These are phyloP conservation scores for Lunasporangiospora selenospora DNA, from an alignment of 192 early-diverging fungal genomes.

Conservation along the genomic window DNA sequence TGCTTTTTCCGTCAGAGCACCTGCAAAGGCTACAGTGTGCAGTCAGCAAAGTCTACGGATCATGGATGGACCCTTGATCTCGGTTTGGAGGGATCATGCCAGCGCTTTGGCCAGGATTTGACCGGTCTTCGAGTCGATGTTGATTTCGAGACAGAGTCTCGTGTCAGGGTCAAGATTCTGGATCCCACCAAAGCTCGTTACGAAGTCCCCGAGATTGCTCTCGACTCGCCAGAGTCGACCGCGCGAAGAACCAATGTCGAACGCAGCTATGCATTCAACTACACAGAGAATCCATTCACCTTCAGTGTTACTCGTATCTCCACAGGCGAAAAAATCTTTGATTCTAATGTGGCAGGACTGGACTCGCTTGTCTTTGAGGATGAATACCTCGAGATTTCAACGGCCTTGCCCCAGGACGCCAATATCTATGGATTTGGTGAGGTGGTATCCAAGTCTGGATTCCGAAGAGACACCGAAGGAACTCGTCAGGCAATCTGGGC, in stretches of 20 bases:
- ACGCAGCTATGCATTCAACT: conserved; percentile 48
- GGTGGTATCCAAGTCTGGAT: conserved; percentile 55
- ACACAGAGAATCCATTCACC: conserved; percentile 47
- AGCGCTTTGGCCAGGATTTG: conserved; percentile 56
- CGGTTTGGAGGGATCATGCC: background rate
- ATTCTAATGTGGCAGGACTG: conserved; percentile 39
- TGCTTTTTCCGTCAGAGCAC: conserved; percentile 35
- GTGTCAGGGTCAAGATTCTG: conserved; percentile 60
- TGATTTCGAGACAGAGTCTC: conserved; percentile 56
- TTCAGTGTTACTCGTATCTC: conserved; percentile 50
- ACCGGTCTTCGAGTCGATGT: conserved; percentile 50
- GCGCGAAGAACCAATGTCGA: conserved; percentile 13
- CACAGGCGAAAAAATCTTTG: conserved; percentile 49
- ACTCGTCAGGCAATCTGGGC: conserved; percentile 32
- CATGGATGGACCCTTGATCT: conserved; percentile 8
- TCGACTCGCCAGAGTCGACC: conserved; percentile 27
- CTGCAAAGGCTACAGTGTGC: conserved; percentile 33
- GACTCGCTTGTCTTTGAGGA: conserved; percentile 66
- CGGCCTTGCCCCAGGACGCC: conserved; percentile 57
- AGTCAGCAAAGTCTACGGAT: conserved; percentile 6
- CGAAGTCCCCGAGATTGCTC: conserved; percentile 48
- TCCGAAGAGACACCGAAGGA: conserved; percentile 55
- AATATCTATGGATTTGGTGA: conserved; percentile 78
- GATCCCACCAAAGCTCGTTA: conserved; percentile 45
- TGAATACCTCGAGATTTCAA: conserved; percentile 70